Evolutionary conservation across 176 grass and related monocot genomes (phyloP), one percentile per base, ranked within the genome.

Genomic region (Paspalum notatum): DNA sequence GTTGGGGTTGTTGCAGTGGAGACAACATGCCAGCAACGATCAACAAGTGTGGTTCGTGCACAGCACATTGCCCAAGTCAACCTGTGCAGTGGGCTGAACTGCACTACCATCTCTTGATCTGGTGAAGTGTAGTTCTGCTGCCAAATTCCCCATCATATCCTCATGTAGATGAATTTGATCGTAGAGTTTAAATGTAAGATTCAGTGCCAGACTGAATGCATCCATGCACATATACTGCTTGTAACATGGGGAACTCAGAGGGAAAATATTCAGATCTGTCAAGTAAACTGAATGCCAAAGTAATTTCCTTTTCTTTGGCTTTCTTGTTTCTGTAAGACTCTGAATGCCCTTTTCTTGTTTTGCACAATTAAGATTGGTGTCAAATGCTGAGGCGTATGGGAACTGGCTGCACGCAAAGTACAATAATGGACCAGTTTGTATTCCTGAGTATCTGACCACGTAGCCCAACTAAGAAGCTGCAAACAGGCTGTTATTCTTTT

Each of bases 61-160:
- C 58, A 27, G 16, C 75, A 83, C 21, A 74, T 84, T 84, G 53
- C 75, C 66, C 52, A 88, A 80, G 81, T 88, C 81, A 80, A 68
- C 32, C 54, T 39, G 17, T 73, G n/a, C 16, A 66, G 75, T 84
- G 45, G 67, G 32, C 66, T 66, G 56, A 66, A 73, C 27, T 74
- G 42, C 40, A 26, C 20, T 22, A n/a, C 12, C 74, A 60, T 70
- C 74, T 32, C 18, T 68, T 76, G 21, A 59, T 59, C 56, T 22
- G 11, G 56, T 59, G 25, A 59, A 59, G 56, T 12, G 21, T 4
- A 43, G 42, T 32, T 32, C 32, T 32, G 32, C 32, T 32, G 32
- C 32, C 32, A 32, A 32, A 32, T 32, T 32, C 32, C 32, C 32
- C 32, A 32, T 32, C 32, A 32, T 32, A 32, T 32, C 32, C 7